Evolutionary conservation across 2,329 filamentous ascomycete species (phyloP).

Genomic region (Pyricularia sp.): DNA sequence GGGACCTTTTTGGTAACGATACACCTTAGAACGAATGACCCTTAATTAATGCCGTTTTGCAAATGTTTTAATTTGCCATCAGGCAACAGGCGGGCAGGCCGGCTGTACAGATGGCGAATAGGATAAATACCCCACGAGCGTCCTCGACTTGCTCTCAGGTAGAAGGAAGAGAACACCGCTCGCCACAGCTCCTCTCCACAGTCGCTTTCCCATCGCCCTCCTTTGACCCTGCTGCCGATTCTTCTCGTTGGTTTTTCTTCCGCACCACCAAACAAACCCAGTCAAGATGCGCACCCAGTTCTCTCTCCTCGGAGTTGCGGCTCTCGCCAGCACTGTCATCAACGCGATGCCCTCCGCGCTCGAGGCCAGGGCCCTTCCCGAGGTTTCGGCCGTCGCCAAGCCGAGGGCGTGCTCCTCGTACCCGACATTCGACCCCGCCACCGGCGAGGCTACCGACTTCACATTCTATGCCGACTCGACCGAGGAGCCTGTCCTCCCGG

Average conservation of each 20-base stretch:
- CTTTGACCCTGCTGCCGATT: not conserved
- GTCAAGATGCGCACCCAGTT: not conserved
- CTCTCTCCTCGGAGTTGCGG: not conserved
- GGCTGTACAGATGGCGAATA: not conserved
- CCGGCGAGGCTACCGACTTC: not conserved
- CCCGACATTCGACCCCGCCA: not conserved
- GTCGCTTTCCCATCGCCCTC: not conserved
- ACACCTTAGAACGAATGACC: not conserved
- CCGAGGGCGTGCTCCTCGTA: not conserved
- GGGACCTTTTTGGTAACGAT: not conserved
- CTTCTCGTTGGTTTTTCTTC: not conserved
- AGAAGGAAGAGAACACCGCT: not conserved
- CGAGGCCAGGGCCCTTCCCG: conserved; percentile 1
- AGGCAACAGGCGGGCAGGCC: not conserved
- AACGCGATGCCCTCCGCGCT: not conserved
- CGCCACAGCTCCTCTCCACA: not conserved
- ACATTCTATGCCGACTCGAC: not conserved
- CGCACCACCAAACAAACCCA: not conserved
- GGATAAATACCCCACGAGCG: not conserved
- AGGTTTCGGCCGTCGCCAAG: not conserved
- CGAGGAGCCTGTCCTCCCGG: not conserved
- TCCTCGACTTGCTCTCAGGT: not conserved
- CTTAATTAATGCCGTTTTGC: not conserved
- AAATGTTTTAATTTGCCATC: not conserved
- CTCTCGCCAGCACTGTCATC: not conserved